Base-by-base conservation (phyloP, 306 rosid genomes). In the Castanospermum australe region DNA sequence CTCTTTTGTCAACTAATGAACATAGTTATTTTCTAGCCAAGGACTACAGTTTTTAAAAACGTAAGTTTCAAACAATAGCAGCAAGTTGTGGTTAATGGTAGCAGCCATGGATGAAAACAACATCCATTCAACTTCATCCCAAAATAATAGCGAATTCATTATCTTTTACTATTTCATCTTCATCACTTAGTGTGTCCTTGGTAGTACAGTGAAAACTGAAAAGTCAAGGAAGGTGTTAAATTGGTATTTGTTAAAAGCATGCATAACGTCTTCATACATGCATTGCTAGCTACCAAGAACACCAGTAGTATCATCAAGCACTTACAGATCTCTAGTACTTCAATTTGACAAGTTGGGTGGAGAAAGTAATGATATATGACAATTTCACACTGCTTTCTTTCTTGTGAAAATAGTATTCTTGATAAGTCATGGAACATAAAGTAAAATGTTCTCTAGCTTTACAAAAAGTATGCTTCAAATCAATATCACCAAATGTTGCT, bases 381-480 rank as follows among this genome's bases (percentile, higher is more conserved):
- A 60, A 60, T 35, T 57, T 59, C 42, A 47, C 22, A 15, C 6
- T 21, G 10, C 62, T 69, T 45, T 57, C 45, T 68, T 68, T 57
- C 71, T 69, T 45, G 38, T 24, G 20, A 10, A 5, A 38, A 3
- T 22, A 54, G 32, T 25, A 45, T 12, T 79, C 30, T 45, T 47
- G 73, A 59, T 57, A 57, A 74, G 68, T 33, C 66, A n/a, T 5
- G 25, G 36, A 21, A n/a, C 42, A 77, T 25, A 35, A 64, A 47
- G 54, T 20, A 17, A 81, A 57, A n/a, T 67, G 77, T 17, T 32
- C 67, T 59, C 13, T 38, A 12, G 50, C 59, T 35, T 81, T 67
- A 54, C 50, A n/a, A 75, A 75, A 67, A 67, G 57, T 18, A 51
- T 4, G 30, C 38, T 67, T 81, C 70, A 75, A 75, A 81, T 81